Base-by-base conservation (phyloP, 1,139 yeast species). In the Lodderomyces orthopsilosis region DNA sequence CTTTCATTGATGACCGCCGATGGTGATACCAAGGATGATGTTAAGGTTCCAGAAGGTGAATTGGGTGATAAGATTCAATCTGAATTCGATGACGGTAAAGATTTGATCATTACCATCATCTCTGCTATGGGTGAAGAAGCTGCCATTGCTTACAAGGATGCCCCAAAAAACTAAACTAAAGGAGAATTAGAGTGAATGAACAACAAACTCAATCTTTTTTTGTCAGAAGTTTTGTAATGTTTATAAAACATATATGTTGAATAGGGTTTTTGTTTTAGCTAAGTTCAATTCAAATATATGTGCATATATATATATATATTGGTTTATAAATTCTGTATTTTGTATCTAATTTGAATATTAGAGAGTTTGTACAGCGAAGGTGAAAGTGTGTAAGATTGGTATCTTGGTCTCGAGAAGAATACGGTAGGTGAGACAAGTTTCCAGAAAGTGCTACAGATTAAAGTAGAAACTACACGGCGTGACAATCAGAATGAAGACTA, bases 41-140 rank as follows among this genome's bases (percentile, higher is more conserved):
- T 94, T 74, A 87, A 86, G 80, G 81, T 87, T 59, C 98, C 98
- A 77, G 98, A 93, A 53, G 95, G 96, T 67, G 98, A 93, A 66
- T 77, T 93, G 65, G 98, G 98, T 76, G 93, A 85, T 65, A 80
- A 83, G 75, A 70, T 93, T 69, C 94, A 88, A 79, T 62, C 83
- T 53, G 96, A 89, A 61, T 93, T 90, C 72, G 97, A 94, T 64
- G 97, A 87, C 53, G 98, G 98, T 74, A 93, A 91, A 84, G 98
- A 93, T 69, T 83, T 93, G 71, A 75, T 86, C 66, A 95, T 93
- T 64, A 89, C 98, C 65, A 86, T 93, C 77, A 86, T 93, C 74
- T 73, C 96, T 59, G 95, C 98, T 63, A 93, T 93, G 98, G 95
- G 90, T 72, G 98, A 93, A 82, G 98, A 93, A 81, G 96, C 97